phyloP scores from a whole-genome alignment of 495 filamentous ascomycete genomes.

The Talaromyces borbonicus region DNA sequence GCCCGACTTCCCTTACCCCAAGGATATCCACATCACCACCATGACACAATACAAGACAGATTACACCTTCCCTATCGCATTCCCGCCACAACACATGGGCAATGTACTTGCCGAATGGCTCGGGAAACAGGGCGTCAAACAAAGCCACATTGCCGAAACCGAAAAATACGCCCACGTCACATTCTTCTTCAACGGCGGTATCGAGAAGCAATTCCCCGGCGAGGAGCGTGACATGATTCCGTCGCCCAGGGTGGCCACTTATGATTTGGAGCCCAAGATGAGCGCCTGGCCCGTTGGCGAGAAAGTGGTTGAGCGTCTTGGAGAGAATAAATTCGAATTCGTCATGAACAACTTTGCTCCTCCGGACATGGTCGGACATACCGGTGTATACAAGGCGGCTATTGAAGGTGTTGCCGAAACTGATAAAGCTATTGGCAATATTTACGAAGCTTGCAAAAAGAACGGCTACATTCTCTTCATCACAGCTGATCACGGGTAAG shows the following conservation, averaged over 20 bases:
- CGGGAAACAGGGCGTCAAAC: slow-evolving; percentile 72
- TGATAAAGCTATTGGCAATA: slow-evolving; percentile 84
- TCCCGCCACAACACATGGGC: slow-evolving; percentile 88
- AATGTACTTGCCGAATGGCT: slow-evolving; percentile 96
- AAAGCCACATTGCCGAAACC: slow-evolving; percentile 95
- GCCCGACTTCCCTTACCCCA: slow-evolving; percentile 91
- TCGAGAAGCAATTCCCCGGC: slow-evolving; percentile 90
- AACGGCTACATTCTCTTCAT: slow-evolving; percentile 86
- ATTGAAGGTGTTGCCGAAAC: slow-evolving; percentile 76
- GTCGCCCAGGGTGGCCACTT: slow-evolving; percentile 78
- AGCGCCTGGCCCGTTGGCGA: slow-evolving; percentile 79
- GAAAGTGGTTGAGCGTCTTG: slow-evolving; percentile 75
- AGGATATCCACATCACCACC: slow-evolving; percentile 81
- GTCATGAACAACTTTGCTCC: slow-evolving; percentile 99
- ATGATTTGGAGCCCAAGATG: slow-evolving; percentile 96
- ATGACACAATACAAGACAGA: slow-evolving; percentile 99
- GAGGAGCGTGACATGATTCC: slow-evolving; percentile 75
- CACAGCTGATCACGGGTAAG: slow-evolving; percentile 85
- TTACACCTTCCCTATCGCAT: slow-evolving; percentile 88
- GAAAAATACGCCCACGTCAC: slow-evolving; percentile 99
- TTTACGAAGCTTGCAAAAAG: slow-evolving; percentile 89
- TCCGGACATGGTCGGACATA: slow-evolving; percentile 99
- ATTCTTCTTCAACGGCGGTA: slow-evolving; percentile 99
- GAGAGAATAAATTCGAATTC: slow-evolving; percentile 75
- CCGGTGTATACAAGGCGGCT: slow-evolving; percentile 93